Evolutionary conservation across 1,284 basidiomycete genomes (phyloP).

Genomic region (Sporisorium scitamineum): DNA sequence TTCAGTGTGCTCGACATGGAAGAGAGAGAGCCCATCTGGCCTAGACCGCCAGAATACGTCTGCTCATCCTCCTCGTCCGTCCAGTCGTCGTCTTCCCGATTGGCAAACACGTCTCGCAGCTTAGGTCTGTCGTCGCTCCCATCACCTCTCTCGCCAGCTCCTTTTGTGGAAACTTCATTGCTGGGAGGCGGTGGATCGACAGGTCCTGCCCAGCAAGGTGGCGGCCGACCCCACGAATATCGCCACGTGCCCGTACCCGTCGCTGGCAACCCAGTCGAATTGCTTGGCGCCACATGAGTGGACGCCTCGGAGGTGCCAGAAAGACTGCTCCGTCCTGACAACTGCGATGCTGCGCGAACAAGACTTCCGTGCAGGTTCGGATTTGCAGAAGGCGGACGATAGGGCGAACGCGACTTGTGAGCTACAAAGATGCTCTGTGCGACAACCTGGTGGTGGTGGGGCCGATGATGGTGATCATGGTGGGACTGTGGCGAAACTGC

Average conservation of each 20-base stretch:
- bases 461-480: not conserved
- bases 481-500: not conserved
- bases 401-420: constrained; percentile 59
- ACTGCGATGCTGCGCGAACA: constrained; percentile 18
- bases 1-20: constrained; percentile 11
- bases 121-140: constrained; percentile 16
- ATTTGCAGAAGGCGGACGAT: constrained; percentile 63
- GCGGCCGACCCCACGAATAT: constrained; percentile 63
- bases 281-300: constrained; percentile 1
- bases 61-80: constrained; percentile 63
- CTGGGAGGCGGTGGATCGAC: constrained; percentile 50
- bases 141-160: not conserved
- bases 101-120: constrained; percentile 63
- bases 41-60: constrained; percentile 56
- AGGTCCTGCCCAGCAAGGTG: constrained; percentile 61
- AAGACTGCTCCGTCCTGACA: not conserved
- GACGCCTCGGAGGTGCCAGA: not conserved
- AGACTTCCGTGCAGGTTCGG: constrained; percentile 44
- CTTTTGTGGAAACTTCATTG: not conserved
- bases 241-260: constrained; percentile 56
- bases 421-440: constrained; percentile 60
- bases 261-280: constrained; percentile 20
- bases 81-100: constrained; percentile 58
- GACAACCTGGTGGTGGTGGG: constrained; percentile 21
- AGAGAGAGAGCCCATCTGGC: constrained; percentile 53